phyloP scores from a whole-genome alignment of 768 basidiomycete species.

The Tricholoma furcatifolium region DNA sequence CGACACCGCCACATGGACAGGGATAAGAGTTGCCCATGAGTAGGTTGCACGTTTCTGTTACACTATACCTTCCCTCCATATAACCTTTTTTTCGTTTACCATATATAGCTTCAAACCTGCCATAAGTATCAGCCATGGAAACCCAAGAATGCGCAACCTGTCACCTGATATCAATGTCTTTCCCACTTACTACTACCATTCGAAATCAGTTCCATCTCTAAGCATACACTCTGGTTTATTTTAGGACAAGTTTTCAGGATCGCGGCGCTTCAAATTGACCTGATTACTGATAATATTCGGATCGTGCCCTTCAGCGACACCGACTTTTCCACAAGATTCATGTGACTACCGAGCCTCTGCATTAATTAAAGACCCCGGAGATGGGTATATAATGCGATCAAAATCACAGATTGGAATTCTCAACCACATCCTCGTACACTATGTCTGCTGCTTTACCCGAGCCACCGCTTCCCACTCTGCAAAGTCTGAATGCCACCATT shows the following conservation, averaged over 20 bases:
- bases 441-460: conserved; percentile 10
- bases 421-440: background rate
- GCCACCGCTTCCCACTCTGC: conserved; percentile 26
- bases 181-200: too few relatives aligned
- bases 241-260: too few relatives aligned
- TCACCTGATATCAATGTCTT: too few relatives aligned
- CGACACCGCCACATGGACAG: background rate
- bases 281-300: too few relatives aligned
- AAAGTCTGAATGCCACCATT: conserved; percentile 21
- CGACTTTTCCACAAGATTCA: background rate
- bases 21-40: background rate
- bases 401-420: background rate
- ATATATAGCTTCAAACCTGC: too few relatives aligned
- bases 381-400: background rate
- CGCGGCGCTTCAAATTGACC: too few relatives aligned
- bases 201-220: too few relatives aligned
- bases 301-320: too few relatives aligned
- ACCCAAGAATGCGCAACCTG: too few relatives aligned
- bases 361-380: background rate
- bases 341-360: background rate
- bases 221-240: too few relatives aligned
- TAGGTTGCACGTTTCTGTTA: conserved; percentile 2
- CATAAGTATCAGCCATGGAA: too few relatives aligned
- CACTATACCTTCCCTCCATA: conserved; percentile 5
- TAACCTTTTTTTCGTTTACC: too few relatives aligned